phyloP scores from a whole-genome alignment of 2,329 filamentous ascomycete species.

The Colletotrichum sp. region DNA sequence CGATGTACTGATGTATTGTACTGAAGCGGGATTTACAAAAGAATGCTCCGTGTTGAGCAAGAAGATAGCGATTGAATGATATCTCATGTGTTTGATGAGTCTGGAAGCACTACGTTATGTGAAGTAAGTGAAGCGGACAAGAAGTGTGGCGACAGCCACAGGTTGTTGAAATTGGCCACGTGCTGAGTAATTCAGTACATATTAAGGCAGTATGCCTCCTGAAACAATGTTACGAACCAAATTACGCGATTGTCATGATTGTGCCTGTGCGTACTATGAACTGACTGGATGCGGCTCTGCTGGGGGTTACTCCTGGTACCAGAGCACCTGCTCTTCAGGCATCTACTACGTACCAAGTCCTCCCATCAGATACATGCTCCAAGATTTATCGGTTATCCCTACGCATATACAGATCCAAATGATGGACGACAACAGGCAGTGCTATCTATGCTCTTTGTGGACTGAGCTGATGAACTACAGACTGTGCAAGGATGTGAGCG shows the following conservation, averaged over 20 bases:
- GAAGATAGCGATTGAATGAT: constrained; percentile 7
- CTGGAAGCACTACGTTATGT: fast-evolving
- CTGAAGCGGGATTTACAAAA: neutral
- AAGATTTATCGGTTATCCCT: too few species aligned
- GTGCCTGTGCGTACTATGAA: too few species aligned
- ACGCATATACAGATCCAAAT: neutral
- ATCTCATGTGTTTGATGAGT: neutral
- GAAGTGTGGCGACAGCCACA: too few species aligned
- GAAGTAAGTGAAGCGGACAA: neutral
- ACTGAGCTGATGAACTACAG: fast-evolving
- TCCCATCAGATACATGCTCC: neutral
- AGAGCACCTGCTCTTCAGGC: neutral
- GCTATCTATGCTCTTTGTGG: neutral
- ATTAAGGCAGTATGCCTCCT: neutral
- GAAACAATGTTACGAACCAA: neutral
- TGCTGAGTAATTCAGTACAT: fast-evolving
- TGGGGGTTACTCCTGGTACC: too few species aligned
- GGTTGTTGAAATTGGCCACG: fast-evolving
- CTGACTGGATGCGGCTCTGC: too few species aligned
- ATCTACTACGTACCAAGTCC: too few species aligned
- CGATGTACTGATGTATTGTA: neutral
- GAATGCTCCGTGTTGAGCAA: neutral
- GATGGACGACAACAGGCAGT: neutral
- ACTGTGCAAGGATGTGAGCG: neutral
- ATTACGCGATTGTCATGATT: too few species aligned